Base-by-base conservation (phyloP, 148 eudicot species). In the Chenopodium berlandieri region DNA sequence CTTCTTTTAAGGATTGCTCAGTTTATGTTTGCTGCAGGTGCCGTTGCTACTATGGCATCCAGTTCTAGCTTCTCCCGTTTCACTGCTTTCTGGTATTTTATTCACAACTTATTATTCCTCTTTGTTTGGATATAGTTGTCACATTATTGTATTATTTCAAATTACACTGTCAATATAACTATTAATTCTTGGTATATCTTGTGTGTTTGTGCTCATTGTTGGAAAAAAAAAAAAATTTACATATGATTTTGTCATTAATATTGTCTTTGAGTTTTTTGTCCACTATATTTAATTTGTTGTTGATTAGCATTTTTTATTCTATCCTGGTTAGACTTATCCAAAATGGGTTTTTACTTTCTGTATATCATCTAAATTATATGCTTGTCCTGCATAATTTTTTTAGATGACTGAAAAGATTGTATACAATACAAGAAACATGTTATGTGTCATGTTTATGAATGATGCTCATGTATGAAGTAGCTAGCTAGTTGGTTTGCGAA, bases 11-110 rank as follows among this genome's bases (percentile, higher is more conserved):
- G 97, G 81, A 74, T 89, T 81, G 83, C 83, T 37, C 97, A 93
- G 73, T 88, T 85, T 32, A 78, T 87, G 66, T 91, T 91, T 87
- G 97, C 97, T 37, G 87, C 92, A 58, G 90, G 66, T 76, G 85
- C 94, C 27, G 91, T 93, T 84, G 90, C 86, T 83, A 87, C 84
- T 10, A 88, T 93, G 93, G 86, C 89, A 31, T 81, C 94, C 63
- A 83, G 90, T 30, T 73, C 82, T 32, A 80, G 83, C 77, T 90
- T 91, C 91, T 91, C 81, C 87, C 85, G 85, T 82, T 77, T 89
- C 81, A 91, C 94, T 40, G 93, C 97, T 82, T 93, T 90, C 85
- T 89, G 97, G 97, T 93, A 91, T 25, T 32, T 79, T 16, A 44
- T 19, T 25, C 54, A 19, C 6, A 56, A 25, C 1, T 56, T 17